phyloP scores from a whole-genome alignment of 1,284 basidiomycete genomes.

The Fomitopsis betulina region DNA sequence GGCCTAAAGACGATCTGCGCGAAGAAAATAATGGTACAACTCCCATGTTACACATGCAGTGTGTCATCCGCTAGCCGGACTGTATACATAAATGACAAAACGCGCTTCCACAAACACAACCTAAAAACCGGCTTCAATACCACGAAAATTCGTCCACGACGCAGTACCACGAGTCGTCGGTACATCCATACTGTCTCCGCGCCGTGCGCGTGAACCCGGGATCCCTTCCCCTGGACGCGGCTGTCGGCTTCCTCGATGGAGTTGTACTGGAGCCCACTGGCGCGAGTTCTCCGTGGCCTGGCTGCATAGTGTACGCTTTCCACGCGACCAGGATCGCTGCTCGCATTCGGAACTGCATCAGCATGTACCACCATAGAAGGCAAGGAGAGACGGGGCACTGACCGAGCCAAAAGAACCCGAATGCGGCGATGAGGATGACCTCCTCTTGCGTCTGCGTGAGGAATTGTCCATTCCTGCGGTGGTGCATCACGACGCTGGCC shows the following conservation, averaged over 20 bases:
- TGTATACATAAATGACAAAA: background rate
- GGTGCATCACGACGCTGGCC: conserved; percentile 57
- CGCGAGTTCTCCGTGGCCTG: conserved; percentile 12
- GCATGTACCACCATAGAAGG: too few relatives aligned
- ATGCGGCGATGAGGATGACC: conserved; percentile 59
- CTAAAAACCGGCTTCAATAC: conserved; percentile 31
- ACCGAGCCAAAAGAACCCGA: conserved; percentile 74
- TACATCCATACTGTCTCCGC: conserved; percentile 41
- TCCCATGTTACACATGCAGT: too few relatives aligned
- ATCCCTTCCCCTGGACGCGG: conserved; percentile 11
- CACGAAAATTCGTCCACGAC: conserved; percentile 70
- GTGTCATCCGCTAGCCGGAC: too few relatives aligned
- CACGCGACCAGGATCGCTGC: conserved; percentile 30
- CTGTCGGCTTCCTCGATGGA: conserved; percentile 6
- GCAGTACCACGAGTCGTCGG: conserved; percentile 56
- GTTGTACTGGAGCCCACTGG: conserved; percentile 14
- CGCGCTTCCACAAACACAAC: background rate
- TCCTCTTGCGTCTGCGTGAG: conserved; percentile 69
- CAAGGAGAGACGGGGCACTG: conserved; percentile 17
- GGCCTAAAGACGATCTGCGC: too few relatives aligned
- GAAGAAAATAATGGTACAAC: too few relatives aligned
- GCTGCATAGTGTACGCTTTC: conserved; percentile 18
- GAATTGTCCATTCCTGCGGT: conserved; percentile 48
- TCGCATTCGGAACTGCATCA: background rate
- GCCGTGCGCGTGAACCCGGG: conserved; percentile 31